A percentile compares a stretch with the other conserved stretches of the same genome.
phyloP scores from a whole-genome alignment of 2,329 filamentous ascomycete species.

The Colletotrichum acutatum region DNA sequence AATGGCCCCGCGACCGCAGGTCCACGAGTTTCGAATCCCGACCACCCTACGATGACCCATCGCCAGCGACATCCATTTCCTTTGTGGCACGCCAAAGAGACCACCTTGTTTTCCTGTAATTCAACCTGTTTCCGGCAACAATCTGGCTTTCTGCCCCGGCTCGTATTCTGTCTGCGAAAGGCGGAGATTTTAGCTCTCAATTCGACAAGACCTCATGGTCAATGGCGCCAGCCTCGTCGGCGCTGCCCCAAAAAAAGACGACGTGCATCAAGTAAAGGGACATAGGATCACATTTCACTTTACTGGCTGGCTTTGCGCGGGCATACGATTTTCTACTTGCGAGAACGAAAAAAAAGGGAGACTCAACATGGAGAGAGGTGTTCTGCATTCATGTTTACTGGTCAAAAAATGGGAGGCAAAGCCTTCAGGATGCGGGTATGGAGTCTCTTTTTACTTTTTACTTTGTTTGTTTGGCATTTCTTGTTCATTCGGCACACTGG shows the following conservation, averaged over 20 bases:
- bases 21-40: background rate
- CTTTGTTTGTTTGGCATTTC: conserved; percentile 12
- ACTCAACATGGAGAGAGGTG: conserved; percentile 45
- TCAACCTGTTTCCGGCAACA: background rate
- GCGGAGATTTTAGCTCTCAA: background rate
- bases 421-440: conserved; percentile 24
- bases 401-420: conserved; percentile 45
- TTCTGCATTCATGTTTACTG: conserved; percentile 52
- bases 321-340: conserved; percentile 31
- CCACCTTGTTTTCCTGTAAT: background rate
- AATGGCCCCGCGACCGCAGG: no score
- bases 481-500: conserved; percentile 10
- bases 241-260: background rate
- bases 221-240: background rate
- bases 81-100: conserved; percentile 1
- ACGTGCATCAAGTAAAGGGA: conserved; percentile 13
- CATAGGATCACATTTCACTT: conserved; percentile 42
- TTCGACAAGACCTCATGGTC: background rate
- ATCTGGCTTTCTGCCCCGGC: background rate
- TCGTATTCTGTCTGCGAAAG: background rate
- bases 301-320: conserved; percentile 39
- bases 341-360: conserved; percentile 41
- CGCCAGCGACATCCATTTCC: background rate
- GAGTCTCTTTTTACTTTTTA: conserved; percentile 32
- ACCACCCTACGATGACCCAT: background rate